A percentile compares a stretch with the other conserved stretches of the same genome.
phyloP scores from a whole-genome alignment of 225 moss, liverwort and hornwort species.

The Lunularia cruciata region DNA sequence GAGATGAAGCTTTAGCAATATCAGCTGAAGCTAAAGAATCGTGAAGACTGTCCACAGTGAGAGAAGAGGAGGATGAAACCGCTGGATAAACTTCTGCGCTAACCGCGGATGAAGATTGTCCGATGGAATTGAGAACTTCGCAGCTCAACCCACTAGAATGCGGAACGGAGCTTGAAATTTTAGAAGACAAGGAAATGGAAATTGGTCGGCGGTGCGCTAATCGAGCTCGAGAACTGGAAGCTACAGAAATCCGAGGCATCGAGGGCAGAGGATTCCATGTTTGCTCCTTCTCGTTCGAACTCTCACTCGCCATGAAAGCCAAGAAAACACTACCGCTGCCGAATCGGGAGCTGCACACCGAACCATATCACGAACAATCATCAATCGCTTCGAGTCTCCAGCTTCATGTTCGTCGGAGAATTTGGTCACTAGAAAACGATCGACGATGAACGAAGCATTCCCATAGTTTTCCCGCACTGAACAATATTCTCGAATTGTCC shows the following conservation, averaged over 20 bases:
- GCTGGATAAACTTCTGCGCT: not conserved
- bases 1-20: not conserved
- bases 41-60: no score
- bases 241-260: conserved; percentile 40
- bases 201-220: conserved; percentile 38
- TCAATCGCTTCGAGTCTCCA: no score
- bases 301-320: conserved; percentile 21
- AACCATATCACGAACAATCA: no score
- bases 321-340: no score
- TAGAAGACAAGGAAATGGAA: not conserved
- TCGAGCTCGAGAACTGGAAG: conserved; percentile 33
- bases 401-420: no score
- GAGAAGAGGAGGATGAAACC: not conserved
- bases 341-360: no score
- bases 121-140: not conserved
- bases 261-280: conserved; percentile 31
- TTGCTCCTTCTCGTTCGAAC: conserved; percentile 23
- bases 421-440: no score
- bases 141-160: not conserved
- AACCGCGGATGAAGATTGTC: not conserved
- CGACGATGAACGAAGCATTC: no score
- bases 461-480: no score
- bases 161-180: not conserved
- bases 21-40: conserved; percentile 1
- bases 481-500: no score